phyloP scores from a whole-genome alignment of 805 yeast genomes.

The Danielia reshetovae region DNA sequence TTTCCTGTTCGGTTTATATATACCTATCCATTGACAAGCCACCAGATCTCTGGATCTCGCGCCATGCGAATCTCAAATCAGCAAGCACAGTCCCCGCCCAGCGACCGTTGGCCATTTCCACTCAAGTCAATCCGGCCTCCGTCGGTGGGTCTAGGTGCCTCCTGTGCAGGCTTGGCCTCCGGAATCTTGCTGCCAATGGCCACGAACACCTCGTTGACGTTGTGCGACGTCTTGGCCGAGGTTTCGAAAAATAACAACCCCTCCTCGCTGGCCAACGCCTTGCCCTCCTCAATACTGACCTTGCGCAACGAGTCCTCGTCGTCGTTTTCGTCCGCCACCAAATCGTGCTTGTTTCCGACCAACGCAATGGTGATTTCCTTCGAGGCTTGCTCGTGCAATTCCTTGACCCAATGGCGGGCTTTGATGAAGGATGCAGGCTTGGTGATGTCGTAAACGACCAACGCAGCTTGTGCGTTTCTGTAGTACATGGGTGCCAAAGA shows the following conservation, averaged over 20 bases:
- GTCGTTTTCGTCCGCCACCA: conserved; percentile 41
- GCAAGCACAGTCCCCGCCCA: conserved; percentile 18
- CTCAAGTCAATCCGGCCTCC: conserved; percentile 33
- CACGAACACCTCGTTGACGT: conserved; percentile 87
- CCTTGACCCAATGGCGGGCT: conserved; percentile 77
- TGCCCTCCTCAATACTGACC: conserved; percentile 83
- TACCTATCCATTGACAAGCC: no score
- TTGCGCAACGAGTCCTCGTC: conserved; percentile 58
- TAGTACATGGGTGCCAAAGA: conserved; percentile 82
- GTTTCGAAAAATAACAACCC: conserved; percentile 89
- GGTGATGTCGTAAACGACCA: conserved; percentile 75
- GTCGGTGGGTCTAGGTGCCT: conserved; percentile 11
- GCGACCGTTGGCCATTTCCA: conserved; percentile 14
- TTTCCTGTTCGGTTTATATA: no score
- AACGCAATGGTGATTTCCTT: conserved; percentile 71
- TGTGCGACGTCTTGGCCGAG: conserved; percentile 84
- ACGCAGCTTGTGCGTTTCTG: conserved; percentile 74
- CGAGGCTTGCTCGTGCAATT: conserved; percentile 77
- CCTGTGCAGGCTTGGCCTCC: conserved; percentile 19
- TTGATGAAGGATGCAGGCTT: conserved; percentile 61
- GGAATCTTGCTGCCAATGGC: conserved; percentile 90
- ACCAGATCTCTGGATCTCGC: no score
- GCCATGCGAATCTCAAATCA: no score
- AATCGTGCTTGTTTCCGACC: conserved; percentile 76
- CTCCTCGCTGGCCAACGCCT: conserved; percentile 85